Evolutionary conservation across 495 filamentous ascomycete genomes (phyloP).

Genomic region (Xylaria longipes): DNA sequence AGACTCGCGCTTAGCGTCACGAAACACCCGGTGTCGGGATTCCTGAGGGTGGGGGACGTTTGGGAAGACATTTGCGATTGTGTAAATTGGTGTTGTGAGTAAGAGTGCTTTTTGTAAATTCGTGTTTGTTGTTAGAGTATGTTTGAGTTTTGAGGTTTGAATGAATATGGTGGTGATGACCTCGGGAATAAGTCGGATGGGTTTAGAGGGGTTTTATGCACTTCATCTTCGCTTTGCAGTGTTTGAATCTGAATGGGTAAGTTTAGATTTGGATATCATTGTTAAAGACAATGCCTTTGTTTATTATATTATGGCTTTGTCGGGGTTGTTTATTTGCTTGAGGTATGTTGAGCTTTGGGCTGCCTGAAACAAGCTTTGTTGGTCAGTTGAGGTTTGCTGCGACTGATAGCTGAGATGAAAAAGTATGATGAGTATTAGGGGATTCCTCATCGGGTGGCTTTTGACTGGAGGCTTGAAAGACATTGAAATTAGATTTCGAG

Average conservation of each 20-base stretch:
- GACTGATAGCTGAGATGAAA: no score
- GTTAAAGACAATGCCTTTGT: background rate
- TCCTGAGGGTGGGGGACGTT: conserved; percentile 8
- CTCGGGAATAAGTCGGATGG: background rate
- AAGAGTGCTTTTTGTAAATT: no score
- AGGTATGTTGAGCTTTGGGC: background rate
- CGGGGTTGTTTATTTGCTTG: background rate
- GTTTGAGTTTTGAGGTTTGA: no score
- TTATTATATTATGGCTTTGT: background rate
- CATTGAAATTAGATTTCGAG: no score
- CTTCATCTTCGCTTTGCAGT: background rate
- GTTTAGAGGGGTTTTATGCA: background rate
- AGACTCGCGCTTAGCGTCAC: conserved; percentile 20
- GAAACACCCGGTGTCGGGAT: conserved; percentile 29
- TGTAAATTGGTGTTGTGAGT: background rate
- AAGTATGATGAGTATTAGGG: no score
- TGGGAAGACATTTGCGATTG: background rate
- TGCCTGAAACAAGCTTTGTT: background rate
- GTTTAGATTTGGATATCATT: background rate
- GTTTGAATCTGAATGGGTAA: background rate
- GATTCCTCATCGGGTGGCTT: no score
- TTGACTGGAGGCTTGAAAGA: background rate
- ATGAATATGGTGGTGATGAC: background rate
- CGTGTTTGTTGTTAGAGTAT: no score
- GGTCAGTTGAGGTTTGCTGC: background rate